A percentile compares a stretch with the other conserved stretches of the same genome.
Conservation (phyloP, 306 rosid genomes). For the Malus fusca region DNA sequence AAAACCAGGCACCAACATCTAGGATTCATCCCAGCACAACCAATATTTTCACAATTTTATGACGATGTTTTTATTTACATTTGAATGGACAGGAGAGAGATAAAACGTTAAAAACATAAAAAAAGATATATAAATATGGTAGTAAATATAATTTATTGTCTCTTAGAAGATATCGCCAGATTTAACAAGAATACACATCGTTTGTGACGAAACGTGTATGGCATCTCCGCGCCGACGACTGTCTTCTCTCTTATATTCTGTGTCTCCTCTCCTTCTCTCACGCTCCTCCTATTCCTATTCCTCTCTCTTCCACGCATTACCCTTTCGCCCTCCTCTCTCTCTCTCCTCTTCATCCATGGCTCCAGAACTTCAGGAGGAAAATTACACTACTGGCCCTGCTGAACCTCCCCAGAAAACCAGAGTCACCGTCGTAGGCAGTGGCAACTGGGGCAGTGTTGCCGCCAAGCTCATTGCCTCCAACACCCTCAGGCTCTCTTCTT, state of each 20-base stretch:
- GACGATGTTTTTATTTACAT: neutral
- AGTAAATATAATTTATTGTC: no score
- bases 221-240: slow-evolving; percentile 47
- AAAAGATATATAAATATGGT: neutral
- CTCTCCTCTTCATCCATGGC: slow-evolving; percentile 33
- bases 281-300: neutral
- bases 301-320: neutral
- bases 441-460: slow-evolving; percentile 95
- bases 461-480: slow-evolving; percentile 87
- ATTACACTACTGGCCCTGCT: neutral
- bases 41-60: neutral
- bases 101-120: neutral
- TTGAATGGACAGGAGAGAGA: neutral
- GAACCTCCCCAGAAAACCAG: slow-evolving; percentile 42
- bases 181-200: slow-evolving; percentile 36
- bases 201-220: slow-evolving; percentile 53
- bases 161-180: slow-evolving; percentile 47
- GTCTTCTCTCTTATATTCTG: slow-evolving; percentile 8
- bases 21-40: neutral
- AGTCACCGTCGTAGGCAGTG: slow-evolving; percentile 86
- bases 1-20: neutral
- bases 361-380: slow-evolving; percentile 28
- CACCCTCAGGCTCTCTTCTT: slow-evolving; percentile 44
- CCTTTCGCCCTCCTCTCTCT: neutral
- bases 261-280: slow-evolving; percentile 10